Conservation (phyloP, 495 filamentous ascomycete genomes). For the Podospora comata region DNA sequence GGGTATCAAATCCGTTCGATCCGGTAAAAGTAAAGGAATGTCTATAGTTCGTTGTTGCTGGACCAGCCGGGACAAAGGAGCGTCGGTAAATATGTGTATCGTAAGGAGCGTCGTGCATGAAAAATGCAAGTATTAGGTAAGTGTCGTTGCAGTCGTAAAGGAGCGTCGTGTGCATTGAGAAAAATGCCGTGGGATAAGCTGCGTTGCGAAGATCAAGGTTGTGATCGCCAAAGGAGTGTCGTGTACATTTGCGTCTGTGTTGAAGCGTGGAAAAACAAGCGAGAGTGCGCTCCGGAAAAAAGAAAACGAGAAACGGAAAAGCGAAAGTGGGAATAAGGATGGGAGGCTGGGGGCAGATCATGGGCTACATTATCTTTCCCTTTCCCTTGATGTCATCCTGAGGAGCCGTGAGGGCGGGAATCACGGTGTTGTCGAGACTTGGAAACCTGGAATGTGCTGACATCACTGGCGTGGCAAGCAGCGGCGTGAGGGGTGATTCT, state of each 20-base stretch:
- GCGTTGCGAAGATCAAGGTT: conserved; percentile 30
- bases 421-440: conserved; percentile 19
- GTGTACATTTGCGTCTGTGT: conserved; percentile 52
- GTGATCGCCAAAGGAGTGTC: conserved; percentile 44
- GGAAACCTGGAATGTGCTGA: conserved; percentile 27
- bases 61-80: conserved; percentile 32
- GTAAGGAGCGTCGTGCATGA: conserved; percentile 39
- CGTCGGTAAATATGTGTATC: conserved; percentile 19
- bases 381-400: conserved; percentile 29
- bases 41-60: conserved; percentile 33
- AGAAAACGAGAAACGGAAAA: conserved; percentile 23
- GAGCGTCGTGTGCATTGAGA: conserved; percentile 32
- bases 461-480: conserved; percentile 26
- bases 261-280: conserved; percentile 29
- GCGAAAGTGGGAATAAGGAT: conserved; percentile 20
- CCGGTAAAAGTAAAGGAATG: conserved; percentile 42
- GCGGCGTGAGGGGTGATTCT: conserved; percentile 36
- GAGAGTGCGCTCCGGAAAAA: conserved; percentile 17
- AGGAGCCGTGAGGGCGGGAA: conserved; percentile 25
- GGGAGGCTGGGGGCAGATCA: conserved; percentile 5
- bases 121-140: conserved; percentile 16
- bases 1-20: conserved; percentile 21
- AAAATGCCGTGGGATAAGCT: conserved; percentile 32
- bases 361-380: conserved; percentile 24
- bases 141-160: conserved; percentile 46